phyloP scores from a whole-genome alignment of 306 rosid species.

The Glycine soja region DNA sequence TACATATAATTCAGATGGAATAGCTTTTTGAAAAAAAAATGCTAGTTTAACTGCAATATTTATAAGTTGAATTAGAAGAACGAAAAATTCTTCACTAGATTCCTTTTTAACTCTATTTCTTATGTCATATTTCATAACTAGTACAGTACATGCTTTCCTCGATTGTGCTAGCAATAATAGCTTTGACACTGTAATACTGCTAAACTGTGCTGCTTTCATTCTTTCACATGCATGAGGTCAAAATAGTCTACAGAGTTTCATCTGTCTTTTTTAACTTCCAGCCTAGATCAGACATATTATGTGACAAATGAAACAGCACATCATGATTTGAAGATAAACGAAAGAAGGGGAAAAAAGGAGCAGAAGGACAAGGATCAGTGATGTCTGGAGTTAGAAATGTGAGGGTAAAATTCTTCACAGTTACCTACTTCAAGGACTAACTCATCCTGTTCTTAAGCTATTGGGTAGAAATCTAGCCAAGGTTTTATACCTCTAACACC shows the following conservation, averaged over 20 bases:
- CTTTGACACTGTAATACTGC: constrained; percentile 24
- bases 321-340: no score
- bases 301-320: not conserved
- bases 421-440: no score
- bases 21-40: not conserved
- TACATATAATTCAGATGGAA: constrained; percentile 12
- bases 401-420: no score
- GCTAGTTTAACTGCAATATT: not conserved
- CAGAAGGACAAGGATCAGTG: no score
- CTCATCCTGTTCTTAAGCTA: no score
- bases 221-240: not conserved
- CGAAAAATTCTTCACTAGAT: not conserved
- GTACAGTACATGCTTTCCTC: not conserved
- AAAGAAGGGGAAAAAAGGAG: no score
- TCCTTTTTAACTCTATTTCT: constrained; percentile 14
- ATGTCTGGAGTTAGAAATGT: no score
- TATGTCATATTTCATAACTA: not conserved
- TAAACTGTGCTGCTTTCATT: not conserved
- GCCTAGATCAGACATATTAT: not conserved
- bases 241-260: not conserved
- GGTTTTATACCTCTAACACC: no score
- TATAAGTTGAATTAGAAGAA: not conserved
- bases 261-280: not conserved
- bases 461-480: no score
- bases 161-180: constrained; percentile 14